These are phyloP conservation scores for Gynochthodes officinalis DNA, from an alignment of 257 asterid genomes.

Conservation along the genomic window DNA sequence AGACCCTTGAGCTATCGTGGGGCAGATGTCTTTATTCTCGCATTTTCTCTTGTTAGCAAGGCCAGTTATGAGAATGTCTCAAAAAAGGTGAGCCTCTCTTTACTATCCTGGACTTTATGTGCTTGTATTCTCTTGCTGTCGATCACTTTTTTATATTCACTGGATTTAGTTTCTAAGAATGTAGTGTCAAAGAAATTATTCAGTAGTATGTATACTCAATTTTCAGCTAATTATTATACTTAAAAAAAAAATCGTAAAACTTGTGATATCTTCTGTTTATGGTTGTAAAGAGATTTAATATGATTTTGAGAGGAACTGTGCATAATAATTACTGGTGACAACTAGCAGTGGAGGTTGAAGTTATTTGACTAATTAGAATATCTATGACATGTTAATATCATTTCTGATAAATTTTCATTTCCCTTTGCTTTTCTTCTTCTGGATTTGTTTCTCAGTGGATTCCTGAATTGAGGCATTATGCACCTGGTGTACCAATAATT, in stretches of 20 bases:
- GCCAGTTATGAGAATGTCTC: slow-evolving; percentile 83
- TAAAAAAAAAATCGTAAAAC: no score
- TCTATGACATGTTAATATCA: background rate
- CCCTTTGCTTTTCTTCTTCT: slow-evolving; percentile 13
- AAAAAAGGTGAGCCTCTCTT: slow-evolving; percentile 49
- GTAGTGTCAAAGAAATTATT: background rate
- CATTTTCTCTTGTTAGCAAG: slow-evolving; percentile 88
- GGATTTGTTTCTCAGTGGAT: slow-evolving; percentile 67
- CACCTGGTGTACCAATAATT: slow-evolving; percentile 84
- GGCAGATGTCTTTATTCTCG: slow-evolving; percentile 89
- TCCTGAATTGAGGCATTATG: slow-evolving; percentile 92
- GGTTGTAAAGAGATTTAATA: no score
- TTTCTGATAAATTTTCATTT: slow-evolving; percentile 9
- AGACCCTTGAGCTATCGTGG: slow-evolving; percentile 93
- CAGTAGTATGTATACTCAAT: background rate
- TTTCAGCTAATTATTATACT: background rate
- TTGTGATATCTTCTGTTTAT: no score
- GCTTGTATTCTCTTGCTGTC: background rate
- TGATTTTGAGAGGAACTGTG: background rate
- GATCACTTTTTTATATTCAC: background rate
- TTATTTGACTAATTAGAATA: background rate
- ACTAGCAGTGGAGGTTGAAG: background rate
- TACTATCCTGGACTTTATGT: background rate
- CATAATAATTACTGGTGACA: background rate
- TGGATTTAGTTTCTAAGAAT: background rate